Evolutionary conservation across 371 early-diverging fungal genomes (phyloP), one percentile per base, ranked within the genome.

Genomic region (Apophysomyces variabilis): DNA sequence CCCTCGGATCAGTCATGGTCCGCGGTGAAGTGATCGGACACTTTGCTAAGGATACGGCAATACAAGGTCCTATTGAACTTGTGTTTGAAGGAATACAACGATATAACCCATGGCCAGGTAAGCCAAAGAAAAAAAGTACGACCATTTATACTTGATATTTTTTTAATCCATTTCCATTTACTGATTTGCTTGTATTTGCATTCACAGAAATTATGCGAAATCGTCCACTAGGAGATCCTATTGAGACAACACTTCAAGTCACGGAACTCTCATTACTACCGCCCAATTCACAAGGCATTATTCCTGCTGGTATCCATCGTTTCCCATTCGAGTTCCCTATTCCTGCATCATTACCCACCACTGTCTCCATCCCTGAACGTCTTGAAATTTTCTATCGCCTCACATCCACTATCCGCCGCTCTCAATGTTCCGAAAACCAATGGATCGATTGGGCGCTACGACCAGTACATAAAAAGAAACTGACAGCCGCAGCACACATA

Each of bases 241-340:
- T 75, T 38, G 78, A 80, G 46, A 75, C 76, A 3, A 75, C 71
- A 46, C 38, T 80, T 0, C 76, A 75, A 39, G 74, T 72, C 5
- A 72, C 71, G 39, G 76, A 80, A 59, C 62, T 80, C 8, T 75
- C 80, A 8, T 44, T 80, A 11, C 45, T 75, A 11, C 80, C 80
- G 13, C 80, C 78, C 44, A 77, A 77, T 39, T 57, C 70, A 14
- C 65, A 74, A 57, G 80, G 80, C 2, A 67, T 77, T 4, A 80
- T 80, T 72, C 78, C 80, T 26, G 68, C 78, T 9, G 80, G 80
- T 7, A 62, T 71, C 8, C 80, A 80, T 26, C 68, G 80, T 26
- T 80, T 80, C 37, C 80, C 80, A 16, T 80, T 80, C 56, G 80
- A 80, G 61, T 77, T 80, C 41, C 78, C 80, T 36, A 69, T 80